Evolutionary conservation across 2,329 filamentous ascomycete species (phyloP).

Genomic region (Alternaria sp.): DNA sequence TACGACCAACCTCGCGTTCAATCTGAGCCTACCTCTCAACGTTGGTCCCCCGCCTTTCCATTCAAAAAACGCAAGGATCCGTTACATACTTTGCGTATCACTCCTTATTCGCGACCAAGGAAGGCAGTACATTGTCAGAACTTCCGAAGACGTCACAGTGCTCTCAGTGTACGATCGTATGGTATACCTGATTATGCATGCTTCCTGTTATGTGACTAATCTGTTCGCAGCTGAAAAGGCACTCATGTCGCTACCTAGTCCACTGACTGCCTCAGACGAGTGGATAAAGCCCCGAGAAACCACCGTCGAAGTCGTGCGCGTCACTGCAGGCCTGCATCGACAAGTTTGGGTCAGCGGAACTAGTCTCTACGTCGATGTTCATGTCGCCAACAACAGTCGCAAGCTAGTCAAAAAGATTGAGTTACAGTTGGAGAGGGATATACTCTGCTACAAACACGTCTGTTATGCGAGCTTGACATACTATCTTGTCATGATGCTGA

Average conservation of each 20-base stretch:
- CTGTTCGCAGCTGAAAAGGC: constrained; percentile 56
- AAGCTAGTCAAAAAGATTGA: constrained; percentile 59
- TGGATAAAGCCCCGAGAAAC: constrained; percentile 50
- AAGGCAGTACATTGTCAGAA: constrained; percentile 57
- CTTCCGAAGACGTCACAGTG: constrained; percentile 58
- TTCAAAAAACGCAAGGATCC: constrained; percentile 59
- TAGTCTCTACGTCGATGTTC: constrained; percentile 61
- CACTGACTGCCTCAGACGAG: constrained; percentile 58
- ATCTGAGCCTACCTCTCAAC: constrained; percentile 60
- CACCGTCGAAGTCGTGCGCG: constrained; percentile 52
- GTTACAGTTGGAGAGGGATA: constrained; percentile 58
- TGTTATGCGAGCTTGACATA: constrained; percentile 13
- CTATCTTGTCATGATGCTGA: constrained; percentile 22
- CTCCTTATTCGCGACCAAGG: constrained; percentile 56
- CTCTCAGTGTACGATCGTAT: constrained; percentile 62
- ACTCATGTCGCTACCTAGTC: constrained; percentile 59
- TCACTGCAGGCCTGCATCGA: constrained; percentile 62
- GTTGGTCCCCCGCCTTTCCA: constrained; percentile 62
- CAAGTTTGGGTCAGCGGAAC: constrained; percentile 65
- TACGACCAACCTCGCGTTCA: constrained; percentile 57
- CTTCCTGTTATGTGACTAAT: too few relatives aligned
- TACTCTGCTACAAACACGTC: constrained; percentile 59
- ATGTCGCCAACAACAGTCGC: constrained; percentile 58
- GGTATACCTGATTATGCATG: constrained; percentile 6
- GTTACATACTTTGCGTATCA: constrained; percentile 58